Base-by-base conservation (phyloP, 2,329 filamentous ascomycete genomes). In the Pestalotiopsis sp. region DNA sequence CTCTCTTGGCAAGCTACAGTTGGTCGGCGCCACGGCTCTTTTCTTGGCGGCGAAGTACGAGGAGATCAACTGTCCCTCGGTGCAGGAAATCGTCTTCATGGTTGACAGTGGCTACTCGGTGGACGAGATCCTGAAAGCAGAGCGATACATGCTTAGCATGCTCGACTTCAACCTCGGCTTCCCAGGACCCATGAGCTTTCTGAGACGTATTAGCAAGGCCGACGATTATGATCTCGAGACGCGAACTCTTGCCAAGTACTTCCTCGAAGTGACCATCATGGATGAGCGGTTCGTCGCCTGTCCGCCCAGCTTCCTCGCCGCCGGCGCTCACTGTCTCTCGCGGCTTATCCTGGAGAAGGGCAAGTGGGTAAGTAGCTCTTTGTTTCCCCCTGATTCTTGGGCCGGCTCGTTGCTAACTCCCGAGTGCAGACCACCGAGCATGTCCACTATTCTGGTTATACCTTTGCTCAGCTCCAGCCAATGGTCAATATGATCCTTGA, bases 121-220 rank as follows among this genome's bases (percentile, higher is more conserved):
- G 17, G 95, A 98, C 68, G 96, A 98, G 83, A 95, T 99, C 68
- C 88, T 98, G 73, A 98, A 98, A 84, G 96, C 96, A 0, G 96
- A 99, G 82, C 91, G 95, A 13, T 98, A 97, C 84, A 99, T 99
- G 95, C 88, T 99, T 65, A 97, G 90, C 81, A 97, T 98, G 92
- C 89, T 99, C 66, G 89, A 94, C 75, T 99, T 97, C 78, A 94
- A 98, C 82, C 89, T 99, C 66, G 96, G 96, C 66, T 98, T 94
- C 92, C 96, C 96, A n/a, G 96, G 96, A 58, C 96, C 96, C 1
- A 98, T 99, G 95, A 98, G 94, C 84, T 99, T 99, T 82, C 86
- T 99, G 70, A 90, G 96, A 70, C 91, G 95, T 68, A 96, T 98
- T 81, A 98, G 95, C 90, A 98, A 98, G 84, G 96, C 96, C 14